A percentile compares a stretch with the other conserved stretches of the same genome.
These are phyloP conservation scores for Kluyveromyces sp. DNA, from an alignment of 1,139 yeast genomes.

Conservation along the genomic window DNA sequence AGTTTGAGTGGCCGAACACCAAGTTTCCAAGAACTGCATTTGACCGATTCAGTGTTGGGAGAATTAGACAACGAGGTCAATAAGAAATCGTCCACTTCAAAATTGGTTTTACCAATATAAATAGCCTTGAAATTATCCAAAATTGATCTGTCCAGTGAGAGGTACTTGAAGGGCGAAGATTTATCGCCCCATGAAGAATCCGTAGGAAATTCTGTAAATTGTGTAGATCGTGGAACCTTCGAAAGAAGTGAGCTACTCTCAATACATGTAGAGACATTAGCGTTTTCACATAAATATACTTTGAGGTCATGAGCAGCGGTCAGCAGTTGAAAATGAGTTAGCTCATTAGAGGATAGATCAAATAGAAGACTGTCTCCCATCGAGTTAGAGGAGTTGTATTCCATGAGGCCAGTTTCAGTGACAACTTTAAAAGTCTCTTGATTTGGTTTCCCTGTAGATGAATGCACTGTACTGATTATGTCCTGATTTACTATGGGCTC, in stretches of 20 bases:
- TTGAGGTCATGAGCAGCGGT: slow-evolving; percentile 12
- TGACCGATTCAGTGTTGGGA: not conserved
- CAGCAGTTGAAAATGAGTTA: slow-evolving; percentile 13
- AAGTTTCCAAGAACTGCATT: slow-evolving; percentile 9
- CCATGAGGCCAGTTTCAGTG: not conserved
- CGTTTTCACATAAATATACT: slow-evolving; percentile 16
- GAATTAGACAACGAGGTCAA: slow-evolving; percentile 13
- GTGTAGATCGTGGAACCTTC: slow-evolving; percentile 42
- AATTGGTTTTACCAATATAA: slow-evolving; percentile 7
- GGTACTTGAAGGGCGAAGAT: slow-evolving; percentile 40
- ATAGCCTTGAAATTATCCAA: slow-evolving; percentile 1
- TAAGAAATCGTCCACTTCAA: slow-evolving; percentile 35
- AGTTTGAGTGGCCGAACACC: not conserved
- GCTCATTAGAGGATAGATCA: not conserved
- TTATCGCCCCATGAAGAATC: slow-evolving; percentile 51
- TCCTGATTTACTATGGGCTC: slow-evolving; percentile 35
- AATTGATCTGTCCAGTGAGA: slow-evolving; percentile 33
- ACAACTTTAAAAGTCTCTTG: not conserved
- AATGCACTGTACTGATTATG: not conserved
- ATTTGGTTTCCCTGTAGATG: too few species aligned
- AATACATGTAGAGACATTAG: slow-evolving; percentile 36
- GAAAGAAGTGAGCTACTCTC: slow-evolving; percentile 36
- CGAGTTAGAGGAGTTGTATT: not conserved
- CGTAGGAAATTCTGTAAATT: slow-evolving; percentile 30
- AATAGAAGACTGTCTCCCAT: not conserved